These are phyloP conservation scores for Boletus coccyginus DNA, from an alignment of 768 basidiomycete genomes.

Conservation along the genomic window DNA sequence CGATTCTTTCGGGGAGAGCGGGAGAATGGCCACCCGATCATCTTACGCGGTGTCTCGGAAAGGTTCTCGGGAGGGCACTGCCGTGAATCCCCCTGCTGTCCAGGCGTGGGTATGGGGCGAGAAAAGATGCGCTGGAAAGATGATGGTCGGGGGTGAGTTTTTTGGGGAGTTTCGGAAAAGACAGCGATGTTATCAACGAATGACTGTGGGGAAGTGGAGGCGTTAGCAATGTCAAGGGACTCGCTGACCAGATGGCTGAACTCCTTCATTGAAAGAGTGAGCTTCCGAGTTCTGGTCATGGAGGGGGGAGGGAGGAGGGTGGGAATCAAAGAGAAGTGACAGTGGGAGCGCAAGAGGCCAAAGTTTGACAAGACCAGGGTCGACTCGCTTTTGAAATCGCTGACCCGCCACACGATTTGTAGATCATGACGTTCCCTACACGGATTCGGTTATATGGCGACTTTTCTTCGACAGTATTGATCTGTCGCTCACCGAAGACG, in stretches of 20 bases:
- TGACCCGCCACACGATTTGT: conserved; percentile 3
- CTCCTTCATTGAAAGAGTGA: conserved; percentile 30
- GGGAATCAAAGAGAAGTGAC: conserved; percentile 1
- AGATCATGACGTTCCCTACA: conserved; percentile 4
- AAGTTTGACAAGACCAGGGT: conserved; percentile 17
- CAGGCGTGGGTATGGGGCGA: conserved; percentile 20
- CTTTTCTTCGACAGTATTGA: no score
- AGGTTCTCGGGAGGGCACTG: conserved; percentile 11
- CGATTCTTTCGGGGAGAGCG: conserved; percentile 24
- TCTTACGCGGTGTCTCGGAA: conserved; percentile 23
- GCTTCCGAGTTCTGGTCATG: conserved; percentile 29
- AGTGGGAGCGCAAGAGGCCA: neutral
- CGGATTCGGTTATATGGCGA: no score
- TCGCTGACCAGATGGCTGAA: conserved; percentile 35
- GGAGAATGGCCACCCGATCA: conserved; percentile 30
- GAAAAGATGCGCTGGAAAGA: conserved; percentile 32
- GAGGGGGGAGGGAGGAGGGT: neutral
- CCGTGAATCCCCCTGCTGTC: conserved; percentile 1
- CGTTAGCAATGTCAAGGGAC: conserved; percentile 25
- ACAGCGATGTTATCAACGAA: conserved; percentile 22
- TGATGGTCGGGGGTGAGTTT: conserved; percentile 16
- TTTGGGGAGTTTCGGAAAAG: conserved; percentile 19
- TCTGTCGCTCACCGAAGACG: neutral
- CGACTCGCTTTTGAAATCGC: conserved; percentile 6
- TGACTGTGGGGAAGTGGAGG: conserved; percentile 11